Conservation (phyloP, 192 early-diverging fungal species). For the Coemansia sp. region DNA sequence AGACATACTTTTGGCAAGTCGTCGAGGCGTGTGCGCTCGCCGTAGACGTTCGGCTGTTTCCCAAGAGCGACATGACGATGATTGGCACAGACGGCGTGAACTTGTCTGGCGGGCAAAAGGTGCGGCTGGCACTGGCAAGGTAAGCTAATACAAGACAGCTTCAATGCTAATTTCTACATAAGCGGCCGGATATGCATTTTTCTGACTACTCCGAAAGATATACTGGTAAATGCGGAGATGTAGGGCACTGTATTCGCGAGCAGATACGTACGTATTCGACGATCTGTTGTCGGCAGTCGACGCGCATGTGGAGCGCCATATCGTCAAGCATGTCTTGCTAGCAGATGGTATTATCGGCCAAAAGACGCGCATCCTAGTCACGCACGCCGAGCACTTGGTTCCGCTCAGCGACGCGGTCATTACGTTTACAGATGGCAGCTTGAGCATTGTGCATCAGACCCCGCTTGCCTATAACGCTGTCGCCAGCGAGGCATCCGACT, state of each 20-base stretch:
- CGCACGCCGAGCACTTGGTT: conserved; percentile 54
- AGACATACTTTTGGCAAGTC: conserved; percentile 19
- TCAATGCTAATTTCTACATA: neutral
- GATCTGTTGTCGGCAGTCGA: conserved; percentile 73
- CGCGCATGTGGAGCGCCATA: conserved; percentile 60
- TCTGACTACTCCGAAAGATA: neutral
- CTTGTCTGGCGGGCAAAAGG: conserved; percentile 66
- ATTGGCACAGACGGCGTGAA: conserved; percentile 63
- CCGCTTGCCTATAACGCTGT: neutral
- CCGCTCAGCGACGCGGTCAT: conserved; percentile 24
- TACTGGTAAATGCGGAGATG: neutral
- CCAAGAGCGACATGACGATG: conserved; percentile 49
- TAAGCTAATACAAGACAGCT: neutral
- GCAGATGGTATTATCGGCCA: conserved; percentile 27
- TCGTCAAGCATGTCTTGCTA: conserved; percentile 56
- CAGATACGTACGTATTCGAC: conserved; percentile 70
- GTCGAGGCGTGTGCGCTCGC: conserved; percentile 32
- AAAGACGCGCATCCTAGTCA: conserved; percentile 60
- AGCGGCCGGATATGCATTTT: neutral
- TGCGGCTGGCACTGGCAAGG: conserved; percentile 64
- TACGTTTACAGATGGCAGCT: conserved; percentile 11
- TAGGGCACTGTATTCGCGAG: conserved; percentile 64
- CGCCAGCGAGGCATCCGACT: neutral
- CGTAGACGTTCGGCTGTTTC: conserved; percentile 22
- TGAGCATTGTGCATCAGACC: conserved; percentile 1